Evolutionary conservation across 768 basidiomycete genomes (phyloP).

Genomic region (Tremella fuciformis): DNA sequence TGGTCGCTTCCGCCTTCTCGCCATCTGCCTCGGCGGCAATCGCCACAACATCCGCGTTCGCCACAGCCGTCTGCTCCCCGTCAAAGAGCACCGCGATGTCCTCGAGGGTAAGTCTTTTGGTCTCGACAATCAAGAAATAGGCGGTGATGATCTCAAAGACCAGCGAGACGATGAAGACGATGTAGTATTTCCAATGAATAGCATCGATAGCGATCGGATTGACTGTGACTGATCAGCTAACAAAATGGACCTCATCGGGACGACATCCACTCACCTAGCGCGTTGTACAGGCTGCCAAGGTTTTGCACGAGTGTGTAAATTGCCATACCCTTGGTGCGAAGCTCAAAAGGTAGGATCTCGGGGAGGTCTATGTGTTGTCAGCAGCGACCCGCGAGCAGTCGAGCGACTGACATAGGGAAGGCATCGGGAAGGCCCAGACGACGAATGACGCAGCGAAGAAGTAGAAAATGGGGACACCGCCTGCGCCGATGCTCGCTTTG

Average conservation of each 20-base stretch:
- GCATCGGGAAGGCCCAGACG: not conserved
- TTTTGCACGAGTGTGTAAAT: slow-evolving; percentile 19
- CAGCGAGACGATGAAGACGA: not conserved
- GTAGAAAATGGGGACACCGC: not conserved
- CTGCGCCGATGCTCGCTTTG: not conserved
- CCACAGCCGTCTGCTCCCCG: slow-evolving; percentile 8
- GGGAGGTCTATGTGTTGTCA: slow-evolving; percentile 28
- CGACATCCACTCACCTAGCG: not conserved
- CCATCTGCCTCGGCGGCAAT: too few species aligned
- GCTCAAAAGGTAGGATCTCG: slow-evolving; percentile 26
- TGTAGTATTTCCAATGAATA: slow-evolving; percentile 34
- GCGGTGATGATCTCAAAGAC: not conserved
- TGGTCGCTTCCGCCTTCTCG: too few species aligned
- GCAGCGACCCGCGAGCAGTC: not conserved
- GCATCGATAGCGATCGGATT: slow-evolving; percentile 31
- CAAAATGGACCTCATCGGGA: too few species aligned
- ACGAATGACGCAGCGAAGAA: slow-evolving; percentile 1
- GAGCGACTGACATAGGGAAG: not conserved
- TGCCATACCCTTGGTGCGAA: slow-evolving; percentile 30
- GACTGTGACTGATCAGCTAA: slow-evolving; percentile 1
- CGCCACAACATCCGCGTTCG: too few species aligned
- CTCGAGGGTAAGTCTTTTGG: slow-evolving; percentile 15
- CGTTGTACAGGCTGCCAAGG: slow-evolving; percentile 1
- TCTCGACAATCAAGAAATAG: slow-evolving; percentile 24
- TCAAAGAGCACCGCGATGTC: slow-evolving; percentile 28